Conservation (phyloP, 2,329 filamentous ascomycete genomes). For the Pseudocercospora fuligena region DNA sequence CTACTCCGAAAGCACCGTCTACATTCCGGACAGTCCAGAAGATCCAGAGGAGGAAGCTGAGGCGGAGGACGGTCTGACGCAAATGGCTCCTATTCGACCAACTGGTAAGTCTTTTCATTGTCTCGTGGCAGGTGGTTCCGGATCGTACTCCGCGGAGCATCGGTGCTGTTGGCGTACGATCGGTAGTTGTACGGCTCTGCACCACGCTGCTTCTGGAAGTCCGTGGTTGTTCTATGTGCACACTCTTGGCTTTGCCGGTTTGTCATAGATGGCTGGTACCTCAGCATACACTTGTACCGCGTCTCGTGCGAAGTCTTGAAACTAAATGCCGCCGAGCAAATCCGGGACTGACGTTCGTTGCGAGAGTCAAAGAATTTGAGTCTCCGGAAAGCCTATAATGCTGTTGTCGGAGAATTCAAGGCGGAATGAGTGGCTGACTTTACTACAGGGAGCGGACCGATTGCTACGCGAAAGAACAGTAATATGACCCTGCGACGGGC, state of each 20-base stretch:
- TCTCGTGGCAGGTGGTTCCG: slow-evolving; percentile 36
- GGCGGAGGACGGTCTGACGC: slow-evolving; percentile 72
- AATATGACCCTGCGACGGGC: slow-evolving; percentile 83
- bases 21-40: slow-evolving; percentile 51
- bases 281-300: background rate
- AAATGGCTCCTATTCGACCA: slow-evolving; percentile 74
- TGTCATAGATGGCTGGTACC: background rate
- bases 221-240: slow-evolving; percentile 7
- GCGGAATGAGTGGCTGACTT: slow-evolving; percentile 8
- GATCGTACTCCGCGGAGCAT: background rate
- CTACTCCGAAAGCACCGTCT: slow-evolving; percentile 50
- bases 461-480: slow-evolving; percentile 68
- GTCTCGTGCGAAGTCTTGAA: background rate
- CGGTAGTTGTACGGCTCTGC: slow-evolving; percentile 3
- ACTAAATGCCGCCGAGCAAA: background rate
- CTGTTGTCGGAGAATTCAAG: background rate
- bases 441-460: slow-evolving; percentile 28
- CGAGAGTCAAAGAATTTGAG: background rate
- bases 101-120: slow-evolving; percentile 19
- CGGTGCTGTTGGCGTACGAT: background rate
- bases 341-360: background rate
- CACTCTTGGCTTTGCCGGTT: background rate
- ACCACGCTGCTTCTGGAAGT: background rate
- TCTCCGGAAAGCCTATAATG: background rate
- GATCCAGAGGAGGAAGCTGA: slow-evolving; percentile 60